Evolutionary conservation across 2,329 filamentous ascomycete genomes (phyloP), one percentile per base, ranked within the genome.

Genomic region (Hypoxylon sp.): DNA sequence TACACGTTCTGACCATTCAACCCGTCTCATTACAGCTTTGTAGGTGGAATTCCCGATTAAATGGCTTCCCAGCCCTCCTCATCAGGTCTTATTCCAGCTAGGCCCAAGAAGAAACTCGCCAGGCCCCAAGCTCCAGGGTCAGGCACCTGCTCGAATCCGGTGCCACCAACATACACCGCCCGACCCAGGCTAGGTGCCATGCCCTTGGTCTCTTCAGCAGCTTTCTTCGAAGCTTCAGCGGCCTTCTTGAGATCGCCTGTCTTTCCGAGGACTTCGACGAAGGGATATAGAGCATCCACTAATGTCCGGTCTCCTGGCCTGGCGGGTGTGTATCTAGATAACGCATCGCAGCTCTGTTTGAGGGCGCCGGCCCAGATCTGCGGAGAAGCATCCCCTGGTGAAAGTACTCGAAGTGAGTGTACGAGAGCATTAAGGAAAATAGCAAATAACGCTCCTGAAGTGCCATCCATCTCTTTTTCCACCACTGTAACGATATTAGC

Each of bases 391-490:
- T 79, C 75, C 8, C 83, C 82, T 2, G 82, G 77, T 0, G 80
- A 76, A 10, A 83, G 80, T 5, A 77, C 78, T 48, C 83, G 83
- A 17, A 90, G 82, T 2, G 85, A 90, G 70, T 91, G 88, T 22
- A 93, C 89, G 5, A 97, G 89, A 0, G 94, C 90, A 78, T 97
- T 97, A 68, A 97, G 85, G 85, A 97, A 97, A 79, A 98, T 97
- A 76, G 93, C 92, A 75, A 88, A 88, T 2, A 89, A 80, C 1
- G 86, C 87, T 2, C 88, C 88, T 1, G 88, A 89, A 1, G 88
- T 90, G 69, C 88, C 88, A 72, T 89, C 88, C 88, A 90, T 90
- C 69, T 78, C 81, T 31, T 76, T 84, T 76, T 90, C 88, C 17
- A 90, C 82, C 5, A 89, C 81, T 1, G 84, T 81, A 5, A 88